Evolutionary conservation across 2,329 filamentous ascomycete species (phyloP), one percentile per base, ranked within the genome.

Genomic region (Colletotrichum melonis): DNA sequence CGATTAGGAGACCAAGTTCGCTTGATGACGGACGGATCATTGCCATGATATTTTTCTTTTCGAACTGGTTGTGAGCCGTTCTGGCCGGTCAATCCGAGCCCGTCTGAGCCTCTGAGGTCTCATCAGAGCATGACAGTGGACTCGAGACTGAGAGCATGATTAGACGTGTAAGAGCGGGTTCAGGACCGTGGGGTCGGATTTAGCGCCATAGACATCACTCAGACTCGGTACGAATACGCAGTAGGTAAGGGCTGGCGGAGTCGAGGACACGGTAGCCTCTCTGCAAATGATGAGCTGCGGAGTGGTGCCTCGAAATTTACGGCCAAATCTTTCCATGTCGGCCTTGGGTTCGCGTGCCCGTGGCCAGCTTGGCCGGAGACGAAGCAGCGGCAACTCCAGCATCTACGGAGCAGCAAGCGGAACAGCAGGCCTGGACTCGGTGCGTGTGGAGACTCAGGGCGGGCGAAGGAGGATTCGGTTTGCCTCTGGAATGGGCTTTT

Each of bases 241-340:
- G 32, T 12, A 35, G 32, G 32, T 35, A 35, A 35, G 12, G 32
- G 32, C 32, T 35, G 32, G 32, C 9, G 32, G 32, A 35, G 32
- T 35, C 32, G 32, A 72, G 69, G 69, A 72, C 58, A 72, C 69
- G 56, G 69, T 69, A 69, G 69, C 42, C 26, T 32, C 52, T 67
- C 12, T 42, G 38, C 38, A 42, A 42, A 42, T 42, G 38, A 42
- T 42, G 38, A 42, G 38, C 38, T 42, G 38, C 38, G 38, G 38
- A 22, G 5, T 19, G 42, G 42, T 49, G 19, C 42, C 42, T 49
- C 42, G 42, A 49, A 49, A 49, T 22, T 49, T 19, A 9, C 42
- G 19, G 19, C 5, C 42, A 22, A 49, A 49, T 22, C 42, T 49
- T 49, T 16, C 38, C 38, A 42, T n/a, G 19, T 49, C 52, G 35